Base-by-base conservation (phyloP, 768 basidiomycete genomes). In the Scleroderma bovista region DNA sequence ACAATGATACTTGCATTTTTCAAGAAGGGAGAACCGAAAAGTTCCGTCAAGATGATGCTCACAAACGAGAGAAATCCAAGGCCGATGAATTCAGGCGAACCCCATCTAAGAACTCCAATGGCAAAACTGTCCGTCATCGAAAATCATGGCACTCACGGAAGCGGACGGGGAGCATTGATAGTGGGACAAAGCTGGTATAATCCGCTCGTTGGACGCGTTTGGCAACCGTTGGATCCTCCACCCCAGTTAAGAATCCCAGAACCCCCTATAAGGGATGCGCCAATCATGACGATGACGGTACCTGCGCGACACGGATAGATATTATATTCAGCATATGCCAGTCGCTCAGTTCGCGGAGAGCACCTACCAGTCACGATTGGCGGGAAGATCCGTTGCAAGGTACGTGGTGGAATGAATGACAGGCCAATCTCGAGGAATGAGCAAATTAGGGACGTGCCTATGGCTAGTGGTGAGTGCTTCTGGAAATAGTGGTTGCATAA, bases 11-110 rank as follows among this genome's bases (percentile, higher is more conserved):
- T 83, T 48, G 80, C 76, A 57, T 90, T 91, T 68, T 86, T 86
- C 60, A 93, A 66, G 72, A 93, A 93, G 0, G 89, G 91, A 3
- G 83, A 84, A 7, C 90, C 91, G 55, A 91, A 88, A 17, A 92
- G 66, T 62, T 93, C 89, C 1, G 84, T 84, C 23, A 92, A 62
- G 57, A 92, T 77, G 57, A 91, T 91, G 10, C 78, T 74, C 43
- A 81, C 59, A 67, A 92, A 93, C 0, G 84, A 84, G 24, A 93
- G 73, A 75, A 94, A 93, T 0, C 91, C 91, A 22, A 94, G 78
- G 3, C 91, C 90, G 42, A 92, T 85, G 69, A 88, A 89, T 60
- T 90, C 77, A 0, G 90, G 83, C 0, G 84, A 84, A 9, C 87
- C 90, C 86, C 87, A 93, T 6, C 80, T 81, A 33, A 52, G 15